Base-by-base conservation (phyloP, 2,329 filamentous ascomycete genomes). In the Ambrosiella cleistominuta region DNA sequence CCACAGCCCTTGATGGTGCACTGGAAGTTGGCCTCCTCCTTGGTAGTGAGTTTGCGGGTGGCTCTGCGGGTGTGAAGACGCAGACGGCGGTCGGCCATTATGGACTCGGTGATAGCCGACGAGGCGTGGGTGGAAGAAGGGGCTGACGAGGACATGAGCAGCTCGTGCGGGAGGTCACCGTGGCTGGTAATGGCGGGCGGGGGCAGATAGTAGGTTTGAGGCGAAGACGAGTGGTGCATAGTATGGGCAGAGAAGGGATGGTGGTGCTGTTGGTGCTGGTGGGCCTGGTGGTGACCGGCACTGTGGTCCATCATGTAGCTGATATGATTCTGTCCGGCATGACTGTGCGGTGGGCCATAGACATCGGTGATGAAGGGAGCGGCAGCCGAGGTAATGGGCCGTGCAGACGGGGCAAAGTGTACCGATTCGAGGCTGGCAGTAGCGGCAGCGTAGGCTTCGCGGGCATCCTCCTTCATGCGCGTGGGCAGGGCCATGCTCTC, bases 1-100 rank as follows among this genome's bases (percentile, higher is more conserved):
- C 83, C 82, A 66, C 89, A 95, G 1, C 82, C 75, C 60, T 81
- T 76, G 40, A 81, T 73, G 57, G 75, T 73, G 66, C 89, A 95
- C 62, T 79, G 75, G 68, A 80, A 85, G 64, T 82, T 86, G 57
- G 84, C 85, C 64, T 86, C 83, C 62, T 83, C 83, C 60, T 77
- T 78, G 15, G 82, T 81, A 1, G 80, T 83, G 64, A 77, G 74
- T 64, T 76, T 76, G 49, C 79, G 73, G 15, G 72, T 70, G 11
- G 68, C 66, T 62, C 69, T 67, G 63, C 65, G 70, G 61, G 64
- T 67, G 40, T 63, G 62, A 59, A 58, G 45, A 13, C 49, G 52
- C 13, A 58, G 44, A 7, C 49, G 45, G 19, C 47, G 52, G 12
- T 60, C 55, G 7, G 42, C 52, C 37, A 60, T 49, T 7, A 60